phyloP scores from a whole-genome alignment of 2,329 filamentous ascomycete genomes.

The Decorospora gaudefroyi region DNA sequence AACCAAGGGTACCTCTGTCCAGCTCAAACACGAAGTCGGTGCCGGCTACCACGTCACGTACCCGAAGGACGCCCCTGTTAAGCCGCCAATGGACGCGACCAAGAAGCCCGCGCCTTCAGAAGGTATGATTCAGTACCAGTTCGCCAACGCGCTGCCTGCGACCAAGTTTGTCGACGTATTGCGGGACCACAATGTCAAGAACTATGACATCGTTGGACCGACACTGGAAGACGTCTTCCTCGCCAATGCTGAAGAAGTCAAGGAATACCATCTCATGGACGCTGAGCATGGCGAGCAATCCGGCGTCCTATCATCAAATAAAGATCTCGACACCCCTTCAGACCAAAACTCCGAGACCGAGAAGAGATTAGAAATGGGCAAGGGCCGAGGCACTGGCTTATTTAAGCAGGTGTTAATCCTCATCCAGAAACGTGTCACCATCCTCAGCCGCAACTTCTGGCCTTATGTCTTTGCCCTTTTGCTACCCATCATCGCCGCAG shows the following conservation, averaged over 20 bases:
- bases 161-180: constrained; percentile 72
- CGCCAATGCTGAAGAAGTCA: constrained; percentile 79
- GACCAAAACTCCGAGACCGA: constrained; percentile 40
- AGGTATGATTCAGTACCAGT: constrained; percentile 74
- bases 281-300: constrained; percentile 30
- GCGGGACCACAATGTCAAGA: constrained; percentile 67
- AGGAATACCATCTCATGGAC: constrained; percentile 53
- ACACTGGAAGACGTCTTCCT: constrained; percentile 94
- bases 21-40: constrained; percentile 79
- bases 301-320: constrained; percentile 21
- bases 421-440: constrained; percentile 75
- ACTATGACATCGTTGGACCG: constrained; percentile 85
- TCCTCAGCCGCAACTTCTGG: constrained; percentile 77
- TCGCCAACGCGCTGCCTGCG: constrained; percentile 70
- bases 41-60: constrained; percentile 75
- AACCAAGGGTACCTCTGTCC: constrained; percentile 81
- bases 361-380: constrained; percentile 57
- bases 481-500: constrained; percentile 78
- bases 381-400: constrained; percentile 72
- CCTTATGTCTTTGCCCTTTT: constrained; percentile 75
- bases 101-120: constrained; percentile 54
- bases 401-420: constrained; percentile 72
- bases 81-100: constrained; percentile 52
- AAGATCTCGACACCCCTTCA: constrained; percentile 31
- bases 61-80: constrained; percentile 50